phyloP scores from a whole-genome alignment of 2,329 filamentous ascomycete genomes.

The Neobulgaria alba region DNA sequence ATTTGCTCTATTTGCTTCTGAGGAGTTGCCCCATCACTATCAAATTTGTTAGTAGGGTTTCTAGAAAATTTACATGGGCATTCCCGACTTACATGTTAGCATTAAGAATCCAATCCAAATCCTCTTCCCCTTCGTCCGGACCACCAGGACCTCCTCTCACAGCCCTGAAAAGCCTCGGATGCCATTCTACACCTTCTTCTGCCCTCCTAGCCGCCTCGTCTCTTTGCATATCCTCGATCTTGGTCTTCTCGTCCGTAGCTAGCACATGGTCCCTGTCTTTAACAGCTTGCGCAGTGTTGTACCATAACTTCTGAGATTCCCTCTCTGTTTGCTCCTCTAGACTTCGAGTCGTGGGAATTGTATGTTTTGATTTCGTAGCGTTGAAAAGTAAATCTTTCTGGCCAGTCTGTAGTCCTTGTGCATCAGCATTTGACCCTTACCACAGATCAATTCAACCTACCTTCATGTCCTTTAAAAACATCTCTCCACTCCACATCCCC shows the following conservation, averaged over 20 bases:
- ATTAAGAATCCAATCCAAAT: constrained; percentile 91
- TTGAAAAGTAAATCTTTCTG: constrained; percentile 88
- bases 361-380: constrained; percentile 68
- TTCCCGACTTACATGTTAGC: constrained; percentile 59
- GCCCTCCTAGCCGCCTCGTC: constrained; percentile 75
- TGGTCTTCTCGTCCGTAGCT: constrained; percentile 93
- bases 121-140: constrained; percentile 73
- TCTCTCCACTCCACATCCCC: constrained; percentile 89
- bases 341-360: constrained; percentile 64
- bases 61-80: neutral
- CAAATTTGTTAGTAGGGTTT: constrained; percentile 8
- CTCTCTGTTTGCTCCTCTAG: constrained; percentile 80
- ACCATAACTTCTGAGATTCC: constrained; percentile 86
- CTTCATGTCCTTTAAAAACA: constrained; percentile 78
- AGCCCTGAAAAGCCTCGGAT: constrained; percentile 72
- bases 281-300: constrained; percentile 71
- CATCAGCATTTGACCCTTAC: constrained; percentile 6
- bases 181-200: constrained; percentile 78
- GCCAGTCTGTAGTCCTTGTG: constrained; percentile 53
- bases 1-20: constrained; percentile 73
- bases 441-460: constrained; percentile 38
- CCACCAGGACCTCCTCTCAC: constrained; percentile 64
- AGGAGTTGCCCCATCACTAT: constrained; percentile 54
- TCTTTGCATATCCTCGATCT: constrained; percentile 86
- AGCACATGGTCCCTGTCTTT: constrained; percentile 76